Base-by-base conservation (phyloP, 441 rosid species). In the Populus hybrid region DNA sequence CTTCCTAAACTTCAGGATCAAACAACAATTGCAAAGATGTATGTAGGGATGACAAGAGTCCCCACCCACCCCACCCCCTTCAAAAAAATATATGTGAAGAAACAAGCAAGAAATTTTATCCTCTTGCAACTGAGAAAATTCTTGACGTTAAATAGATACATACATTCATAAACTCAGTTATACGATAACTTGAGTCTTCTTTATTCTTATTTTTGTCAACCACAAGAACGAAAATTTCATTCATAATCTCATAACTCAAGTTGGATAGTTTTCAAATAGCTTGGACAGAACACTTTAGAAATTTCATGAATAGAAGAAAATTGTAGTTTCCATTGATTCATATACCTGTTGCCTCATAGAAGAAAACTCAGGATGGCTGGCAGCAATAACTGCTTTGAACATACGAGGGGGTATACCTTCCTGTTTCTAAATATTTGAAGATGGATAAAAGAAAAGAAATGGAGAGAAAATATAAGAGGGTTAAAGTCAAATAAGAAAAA, bases 311-410 rank as follows among this genome's bases (percentile, higher is more conserved):
- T 12, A 7, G 21, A 63, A 24, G 9, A 20, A 66, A 24, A 24
- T 66, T 16, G 20, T 3, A 28, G 16, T 66, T 26, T 67, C 18
- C 36, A 67, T 28, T 26, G 69, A 67, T 1, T 6, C 14, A 65
- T 79, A 96, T 79, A 96, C 99, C 97, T 96, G 99, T 79, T 96
- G 99, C 85, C 98, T 92, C 98, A 96, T 86, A 64, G 98, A 83
- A 79, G 98, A 93, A 79, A 96, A 96, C 81, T 94, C 99, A 7
- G 92, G 93, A 82, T 96, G 99, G 81, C 93, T 92, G 69, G 98
- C 94, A 80, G 98, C 97, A 83, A 96, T 90, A 73, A 96, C 92
- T 18, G 95, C 83, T 84, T 96, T 94, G 88, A 96, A 91, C 99
- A 93, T 94, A 14, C 91, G 98, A 83, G 98, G 98, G n/a, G 90